Base-by-base conservation (phyloP, 768 basidiomycete species). In the Amanita rimosa region DNA sequence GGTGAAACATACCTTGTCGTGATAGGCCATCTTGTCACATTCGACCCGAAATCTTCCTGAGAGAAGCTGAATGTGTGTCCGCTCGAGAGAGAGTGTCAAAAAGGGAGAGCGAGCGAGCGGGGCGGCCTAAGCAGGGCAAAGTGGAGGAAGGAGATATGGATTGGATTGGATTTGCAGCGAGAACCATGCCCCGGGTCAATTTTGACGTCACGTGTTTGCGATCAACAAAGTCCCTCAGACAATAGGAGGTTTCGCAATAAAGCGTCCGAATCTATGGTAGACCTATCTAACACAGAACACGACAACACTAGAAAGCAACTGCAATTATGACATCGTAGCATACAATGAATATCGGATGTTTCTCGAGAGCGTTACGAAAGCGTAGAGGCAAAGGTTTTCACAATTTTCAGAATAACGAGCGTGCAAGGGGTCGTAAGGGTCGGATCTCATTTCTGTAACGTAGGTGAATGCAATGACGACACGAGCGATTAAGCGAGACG, bases 131-230 rank as follows among this genome's bases (percentile, higher is more conserved):
- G 38, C 37, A 33, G 24, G 40, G 33, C 17, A 6, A 14, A n/a
- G 40, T 34, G 40, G 48, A 43, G 40, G 41, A 24, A 39, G 31
- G 13, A 11, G 29, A 21, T 33, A 26, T 40, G 40, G 40, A 27
- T 24, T n/a, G 40, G 40, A 27, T 24, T n/a, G 27, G 26, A 40
- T 49, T 22, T 26, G 29, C 19, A 21, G 19, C 14, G 41, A 34
- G 13, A 48, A n/a, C 29, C 24, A 48, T 40, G 48, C 40, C 48
- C 40, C 29, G 48, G 48, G 48, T 49, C 47, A 48, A 40, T 19
- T 38, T 40, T 48, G 26, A 33, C 11, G 48, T 49, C 48, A 49
- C 48, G 48, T 49, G 48, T 26, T 46, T 14, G 14, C 35, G 16
- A 46, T 46, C 35, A 46, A 46, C 45, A 46, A 37, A 31, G 26